These are phyloP conservation scores for Vigna angularis DNA, from an alignment of 306 rosid genomes.

Conservation along the genomic window DNA sequence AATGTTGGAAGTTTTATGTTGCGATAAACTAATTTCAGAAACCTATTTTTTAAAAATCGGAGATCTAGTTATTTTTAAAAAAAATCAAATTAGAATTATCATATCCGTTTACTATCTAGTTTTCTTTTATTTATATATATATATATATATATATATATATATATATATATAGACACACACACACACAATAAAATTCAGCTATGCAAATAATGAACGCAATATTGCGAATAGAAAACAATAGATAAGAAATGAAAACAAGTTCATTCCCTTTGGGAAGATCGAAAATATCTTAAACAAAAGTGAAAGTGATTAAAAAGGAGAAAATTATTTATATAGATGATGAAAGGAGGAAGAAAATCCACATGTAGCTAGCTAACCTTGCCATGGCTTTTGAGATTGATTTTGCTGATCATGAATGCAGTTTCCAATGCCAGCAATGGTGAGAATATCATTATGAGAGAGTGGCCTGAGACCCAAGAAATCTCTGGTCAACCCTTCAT, in stretches of 20 bases:
- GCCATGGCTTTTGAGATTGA: slow-evolving; percentile 78
- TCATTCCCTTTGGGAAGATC: slow-evolving; percentile 66
- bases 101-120: background rate
- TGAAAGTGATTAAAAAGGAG: background rate
- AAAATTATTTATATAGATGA: slow-evolving; percentile 25
- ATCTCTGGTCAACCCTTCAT: slow-evolving; percentile 82
- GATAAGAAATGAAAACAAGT: slow-evolving; percentile 44
- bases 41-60: no score
- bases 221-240: slow-evolving; percentile 14
- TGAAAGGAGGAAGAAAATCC: slow-evolving; percentile 22
- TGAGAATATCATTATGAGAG: slow-evolving; percentile 76
- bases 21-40: no score
- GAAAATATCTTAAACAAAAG: slow-evolving; percentile 33
- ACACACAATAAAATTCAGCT: background rate
- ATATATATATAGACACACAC: no score
- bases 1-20: no score
- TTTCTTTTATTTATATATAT: background rate
- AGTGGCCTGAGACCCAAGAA: slow-evolving; percentile 86
- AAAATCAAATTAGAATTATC: background rate
- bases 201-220: background rate
- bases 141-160: no score
- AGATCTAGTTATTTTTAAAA: no score
- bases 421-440: slow-evolving; percentile 71
- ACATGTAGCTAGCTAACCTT: slow-evolving; percentile 53
- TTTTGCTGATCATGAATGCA: slow-evolving; percentile 64